Base-by-base conservation (phyloP, 2,329 filamentous ascomycete genomes). In the Epichloe gansuensis region DNA sequence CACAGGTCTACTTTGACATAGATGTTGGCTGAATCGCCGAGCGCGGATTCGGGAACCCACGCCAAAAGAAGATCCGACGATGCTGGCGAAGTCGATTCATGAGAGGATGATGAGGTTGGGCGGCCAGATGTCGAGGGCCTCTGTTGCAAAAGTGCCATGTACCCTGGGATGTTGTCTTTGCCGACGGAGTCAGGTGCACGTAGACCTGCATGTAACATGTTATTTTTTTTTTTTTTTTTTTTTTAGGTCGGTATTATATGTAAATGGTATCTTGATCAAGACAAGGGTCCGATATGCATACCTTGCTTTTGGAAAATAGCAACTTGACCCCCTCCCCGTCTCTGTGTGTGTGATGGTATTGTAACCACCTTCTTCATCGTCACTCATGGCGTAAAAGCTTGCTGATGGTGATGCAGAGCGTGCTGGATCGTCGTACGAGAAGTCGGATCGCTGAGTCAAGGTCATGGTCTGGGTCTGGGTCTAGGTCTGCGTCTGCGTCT, bases 1-100 rank as follows among this genome's bases (percentile, higher is more conserved):
- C 84, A 83, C 17, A 95, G 79, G 67, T 98, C 94, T 51, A 98
- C 91, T 65, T 96, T 97, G 64, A 94, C 88, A 66, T 98, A 98
- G 56, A 90, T 87, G 67, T 85, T 86, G 57, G 88, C 86, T 25
- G 86, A 84, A 63, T 94, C 88, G 45, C 91, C 91, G 2, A 98
- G 79, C 5, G 87, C 84, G 13, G 87, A 83, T 67, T 98, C 93
- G 21, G 93, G 93, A 1, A 96, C 73, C 93, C 93, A 98, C 37
- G 91, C 90, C 1, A 98, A 81, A 12, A 98, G 78, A 38, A 95
- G 81, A 55, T 89, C 86, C 17, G 86, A 82, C 1, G 85, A 77
- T 49, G 76, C 71, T 50, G 78, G 74, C 12, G 75, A 60, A 2
- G 59, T 71, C 50, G 69, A 67, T 21, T 65, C 62, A 23, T 58